Base-by-base conservation (phyloP, 2,329 filamentous ascomycete genomes). In the Botrytis squamosa region DNA sequence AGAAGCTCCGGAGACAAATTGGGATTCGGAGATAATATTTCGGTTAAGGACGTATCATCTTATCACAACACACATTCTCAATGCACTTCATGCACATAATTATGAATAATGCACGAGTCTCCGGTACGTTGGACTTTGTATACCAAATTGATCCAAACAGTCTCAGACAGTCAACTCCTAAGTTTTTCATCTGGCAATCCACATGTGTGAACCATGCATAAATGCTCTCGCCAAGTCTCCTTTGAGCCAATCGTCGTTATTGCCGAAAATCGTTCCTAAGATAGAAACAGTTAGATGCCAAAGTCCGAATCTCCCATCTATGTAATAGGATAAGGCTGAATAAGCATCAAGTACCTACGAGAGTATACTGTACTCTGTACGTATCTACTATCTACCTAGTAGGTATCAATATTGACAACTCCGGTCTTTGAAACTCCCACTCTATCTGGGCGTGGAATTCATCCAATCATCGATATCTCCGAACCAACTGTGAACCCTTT, bases 271-370 rank as follows among this genome's bases (percentile, higher is more conserved):
- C 1, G 25, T 9, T 44, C 22, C 38, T 4, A 64, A 64, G 62
- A 64, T 42, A 29, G 60, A 42, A n/a, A 63, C 7, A n/a, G 60
- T 16, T 52, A 8, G 25, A 42, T 16, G 36, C 38, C 60, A 63
- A n/a, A 44, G 62, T 64, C 62, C 62, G 62, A 64, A 64, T 64
- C 62, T 64, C 62, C 62, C 6, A 44, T 29, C 18, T 44, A 42
- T 64, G 60, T 18, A 44, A 42, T 16, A 29, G 38, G 62, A 29
- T 20, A 44, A 44, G 62, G 62, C 62, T 64, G 62, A 44, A 44
- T 64, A 64, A 64, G 62, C 40, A 64, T 20, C 1, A n/a, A 9
- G 42, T 29, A n/a, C n/a, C n/a, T n/a, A 40, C 12, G 10, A 12
- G 10, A 33, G 33, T 33, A 33, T 2, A 3, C 33, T 33, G 33